Evolutionary conservation across 2,329 filamentous ascomycete genomes (phyloP), one percentile per base, ranked within the genome.

Genomic region (Exophiala alcalophila): DNA sequence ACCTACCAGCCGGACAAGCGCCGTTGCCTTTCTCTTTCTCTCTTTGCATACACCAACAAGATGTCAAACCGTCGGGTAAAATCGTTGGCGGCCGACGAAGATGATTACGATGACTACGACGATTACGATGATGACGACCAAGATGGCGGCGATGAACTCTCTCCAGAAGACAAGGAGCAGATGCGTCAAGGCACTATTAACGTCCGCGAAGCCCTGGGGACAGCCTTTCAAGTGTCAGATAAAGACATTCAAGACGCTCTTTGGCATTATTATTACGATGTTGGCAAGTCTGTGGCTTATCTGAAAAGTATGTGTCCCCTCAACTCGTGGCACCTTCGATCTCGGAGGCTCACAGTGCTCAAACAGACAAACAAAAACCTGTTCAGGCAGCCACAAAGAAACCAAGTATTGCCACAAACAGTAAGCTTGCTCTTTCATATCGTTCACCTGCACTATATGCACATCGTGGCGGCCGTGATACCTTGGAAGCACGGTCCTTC

Each of bases 191-290:
- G 81, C 36, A 87, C 83, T 1, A 70, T 74, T 26, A 73, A 82
- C 52, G 84, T 94, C 24, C 75, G 78, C 45, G 71, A 72, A 49
- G 74, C 76, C 6, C 70, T 95, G n/a, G 83, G 80, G 5, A 67
- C 67, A 52, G 80, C 77, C 49, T 73, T 83, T 56, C 76, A 73
- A 59, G 69, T 77, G n/a, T 73, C 77, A 4, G 78, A 83, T 47
- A 69, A 72, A 25, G 84, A 95, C 60, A 91, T 96, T 50, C 81
- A 94, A 62, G 91, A 97, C 49, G 78, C 90, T 0, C 67, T 98
- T 11, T 97, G 89, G 88, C 81, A 98, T 65, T 96, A 96, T 65
- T 97, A 91, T 64, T 97, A 90, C 62, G 90, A 98, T 58, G 74
- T 95, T 20, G 84, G 81, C 44, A 95, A 95, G 65, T 81, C 87